Evolutionary conservation across 2,329 filamentous ascomycete species (phyloP).

Genomic region (Claviceps cyperi): DNA sequence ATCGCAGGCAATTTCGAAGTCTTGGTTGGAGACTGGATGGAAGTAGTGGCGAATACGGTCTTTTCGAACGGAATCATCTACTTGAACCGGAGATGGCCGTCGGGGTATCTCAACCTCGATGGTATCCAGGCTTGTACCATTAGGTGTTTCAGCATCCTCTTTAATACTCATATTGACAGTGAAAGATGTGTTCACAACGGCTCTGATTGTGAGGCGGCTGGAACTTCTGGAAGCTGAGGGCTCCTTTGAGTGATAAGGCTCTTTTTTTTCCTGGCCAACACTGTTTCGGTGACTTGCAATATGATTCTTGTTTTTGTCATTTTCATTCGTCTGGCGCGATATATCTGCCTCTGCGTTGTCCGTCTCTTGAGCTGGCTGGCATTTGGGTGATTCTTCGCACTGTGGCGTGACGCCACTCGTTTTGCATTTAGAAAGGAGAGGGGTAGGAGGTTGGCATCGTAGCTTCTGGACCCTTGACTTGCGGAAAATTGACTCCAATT

Average conservation of each 20-base stretch:
- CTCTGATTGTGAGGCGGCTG: background rate
- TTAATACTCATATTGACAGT: slow-evolving; percentile 20
- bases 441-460: background rate
- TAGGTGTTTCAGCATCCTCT: slow-evolving; percentile 18
- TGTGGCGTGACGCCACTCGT: background rate
- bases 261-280: background rate
- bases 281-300: background rate
- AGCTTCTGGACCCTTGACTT: slow-evolving; percentile 20
- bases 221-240: background rate
- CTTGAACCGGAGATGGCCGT: slow-evolving; percentile 1
- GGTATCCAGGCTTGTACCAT: slow-evolving; percentile 9
- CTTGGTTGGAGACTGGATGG: slow-evolving; percentile 9
- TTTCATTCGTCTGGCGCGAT: background rate
- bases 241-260: background rate
- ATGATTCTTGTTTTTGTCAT: background rate
- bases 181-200: slow-evolving; percentile 15
- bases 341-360: background rate
- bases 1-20: slow-evolving; percentile 21
- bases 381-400: background rate
- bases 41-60: slow-evolving; percentile 20
- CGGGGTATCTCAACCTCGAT: slow-evolving; percentile 14
- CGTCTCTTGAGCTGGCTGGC: background rate
- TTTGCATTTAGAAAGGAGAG: background rate
- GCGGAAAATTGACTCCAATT: slow-evolving; percentile 31
- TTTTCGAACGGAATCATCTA: background rate